Percentiles rank a stretch among this genome's conserved stretches.
These are phyloP conservation scores for Babesia ovis DNA, from an alignment of 169 alveolate genomes.

Conservation along the genomic window DNA sequence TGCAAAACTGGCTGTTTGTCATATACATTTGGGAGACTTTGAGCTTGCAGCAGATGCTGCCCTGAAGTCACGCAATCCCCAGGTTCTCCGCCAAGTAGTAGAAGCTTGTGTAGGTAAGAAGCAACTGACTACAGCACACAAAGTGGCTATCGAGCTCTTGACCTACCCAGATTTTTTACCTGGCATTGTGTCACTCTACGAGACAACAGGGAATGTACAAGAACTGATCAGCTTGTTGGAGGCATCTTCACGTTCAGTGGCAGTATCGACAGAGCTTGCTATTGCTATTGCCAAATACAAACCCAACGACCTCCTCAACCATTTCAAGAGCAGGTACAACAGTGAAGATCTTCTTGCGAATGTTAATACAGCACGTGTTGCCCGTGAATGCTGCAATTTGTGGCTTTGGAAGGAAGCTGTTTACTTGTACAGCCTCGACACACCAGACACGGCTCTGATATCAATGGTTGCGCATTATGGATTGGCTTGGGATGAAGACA, in stretches of 20 bases:
- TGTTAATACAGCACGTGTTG: slow-evolving; percentile 91
- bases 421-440: slow-evolving; percentile 91
- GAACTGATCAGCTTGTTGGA: slow-evolving; percentile 67
- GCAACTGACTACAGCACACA: slow-evolving; percentile 91
- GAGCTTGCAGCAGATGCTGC: slow-evolving; percentile 98
- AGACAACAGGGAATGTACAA: slow-evolving; percentile 59
- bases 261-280: slow-evolving; percentile 98
- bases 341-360: slow-evolving; percentile 43
- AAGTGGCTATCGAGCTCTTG: slow-evolving; percentile 94
- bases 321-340: slow-evolving; percentile 83
- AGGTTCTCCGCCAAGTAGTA: slow-evolving; percentile 90
- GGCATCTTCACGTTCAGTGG: slow-evolving; percentile 56
- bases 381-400: slow-evolving; percentile 88
- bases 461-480: slow-evolving; percentile 97
- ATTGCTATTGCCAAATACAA: slow-evolving; percentile 96
- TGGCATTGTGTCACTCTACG: slow-evolving; percentile 77
- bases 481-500: slow-evolving; percentile 90
- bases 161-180: slow-evolving; percentile 98
- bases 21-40: slow-evolving; percentile 91
- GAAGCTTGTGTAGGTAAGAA: slow-evolving; percentile 85
- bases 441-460: slow-evolving; percentile 94
- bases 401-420: slow-evolving; percentile 89
- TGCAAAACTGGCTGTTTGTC: slow-evolving; percentile 95
- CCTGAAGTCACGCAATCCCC: slow-evolving; percentile 97
- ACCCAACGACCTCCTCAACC: slow-evolving; percentile 97